phyloP scores from a whole-genome alignment of 192 early-diverging fungal species.

The Coemansia sp. region DNA sequence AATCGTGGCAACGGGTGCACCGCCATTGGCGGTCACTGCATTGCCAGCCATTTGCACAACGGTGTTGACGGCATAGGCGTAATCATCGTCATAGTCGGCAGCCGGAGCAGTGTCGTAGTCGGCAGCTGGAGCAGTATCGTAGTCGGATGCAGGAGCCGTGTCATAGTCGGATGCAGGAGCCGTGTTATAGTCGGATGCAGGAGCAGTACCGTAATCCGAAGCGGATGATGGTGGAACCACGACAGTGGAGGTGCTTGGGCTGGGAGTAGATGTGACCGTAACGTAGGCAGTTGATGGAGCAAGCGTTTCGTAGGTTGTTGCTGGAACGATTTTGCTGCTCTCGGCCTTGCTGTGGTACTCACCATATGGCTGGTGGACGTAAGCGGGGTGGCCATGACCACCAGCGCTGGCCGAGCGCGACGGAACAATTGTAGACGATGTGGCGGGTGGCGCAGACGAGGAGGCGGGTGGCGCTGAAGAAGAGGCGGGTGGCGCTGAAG shows the following conservation, averaged over 20 bases:
- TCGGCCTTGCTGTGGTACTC: not conserved
- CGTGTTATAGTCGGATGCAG: constrained; percentile 8
- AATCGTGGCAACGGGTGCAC: constrained; percentile 37
- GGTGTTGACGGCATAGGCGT: constrained; percentile 21
- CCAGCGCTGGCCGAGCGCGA: constrained; percentile 7
- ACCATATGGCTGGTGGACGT: constrained; percentile 14
- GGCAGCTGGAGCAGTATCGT: constrained; percentile 7
- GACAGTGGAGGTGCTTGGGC: constrained; percentile 19
- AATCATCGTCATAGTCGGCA: constrained; percentile 13
- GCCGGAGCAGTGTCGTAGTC: constrained; percentile 3
- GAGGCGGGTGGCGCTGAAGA: constrained; percentile 2
- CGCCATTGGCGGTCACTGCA: constrained; percentile 36
- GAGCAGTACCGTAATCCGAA: not conserved
- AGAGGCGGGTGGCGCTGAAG: not conserved
- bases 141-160: constrained; percentile 7
- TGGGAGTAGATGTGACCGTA: constrained; percentile 12
- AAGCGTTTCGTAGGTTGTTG: not conserved
- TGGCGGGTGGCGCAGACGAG: constrained; percentile 1
- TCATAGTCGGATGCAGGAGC: constrained; percentile 13
- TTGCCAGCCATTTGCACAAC: constrained; percentile 40
- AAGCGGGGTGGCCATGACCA: not conserved
- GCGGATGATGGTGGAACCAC: constrained; percentile 24
- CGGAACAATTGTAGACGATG: constrained; percentile 1
- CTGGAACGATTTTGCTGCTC: not conserved
- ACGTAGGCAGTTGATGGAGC: not conserved